A percentile compares a stretch with the other conserved stretches of the same genome.
Evolutionary conservation across 2,329 filamentous ascomycete species (phyloP).

Genomic region (Ciborinia camelliae): DNA sequence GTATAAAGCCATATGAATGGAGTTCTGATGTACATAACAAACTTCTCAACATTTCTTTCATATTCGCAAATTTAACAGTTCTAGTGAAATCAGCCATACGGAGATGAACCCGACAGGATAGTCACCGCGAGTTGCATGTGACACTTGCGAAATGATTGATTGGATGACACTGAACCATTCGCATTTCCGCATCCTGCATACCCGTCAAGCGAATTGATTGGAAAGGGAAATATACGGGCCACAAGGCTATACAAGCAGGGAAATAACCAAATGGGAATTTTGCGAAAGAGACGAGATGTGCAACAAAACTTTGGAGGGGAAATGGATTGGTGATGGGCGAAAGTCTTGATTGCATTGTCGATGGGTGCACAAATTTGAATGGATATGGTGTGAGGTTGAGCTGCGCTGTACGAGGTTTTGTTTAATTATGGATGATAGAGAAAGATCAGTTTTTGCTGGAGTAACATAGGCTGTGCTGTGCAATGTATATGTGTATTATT

Average conservation of each 20-base stretch:
- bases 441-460: background rate
- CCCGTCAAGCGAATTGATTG: background rate
- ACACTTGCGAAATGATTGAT: background rate
- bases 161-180: background rate
- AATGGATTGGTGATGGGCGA: background rate
- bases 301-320: background rate
- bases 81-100: background rate
- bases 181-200: background rate
- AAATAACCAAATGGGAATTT: slow-evolving; percentile 11
- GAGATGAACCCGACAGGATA: background rate
- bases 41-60: background rate
- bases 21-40: background rate
- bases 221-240: slow-evolving; percentile 6
- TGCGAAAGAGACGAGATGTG: slow-evolving; percentile 10
- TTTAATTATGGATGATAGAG: background rate
- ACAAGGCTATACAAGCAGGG: background rate
- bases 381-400: background rate
- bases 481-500: background rate
- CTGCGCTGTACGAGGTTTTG: background rate
- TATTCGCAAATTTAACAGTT: background rate
- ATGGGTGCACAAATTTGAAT: background rate
- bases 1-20: background rate
- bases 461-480: background rate
- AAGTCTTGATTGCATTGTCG: background rate
- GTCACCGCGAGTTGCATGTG: background rate